phyloP scores from a whole-genome alignment of 345 rosid genomes.

The Nephelium lappaceum region DNA sequence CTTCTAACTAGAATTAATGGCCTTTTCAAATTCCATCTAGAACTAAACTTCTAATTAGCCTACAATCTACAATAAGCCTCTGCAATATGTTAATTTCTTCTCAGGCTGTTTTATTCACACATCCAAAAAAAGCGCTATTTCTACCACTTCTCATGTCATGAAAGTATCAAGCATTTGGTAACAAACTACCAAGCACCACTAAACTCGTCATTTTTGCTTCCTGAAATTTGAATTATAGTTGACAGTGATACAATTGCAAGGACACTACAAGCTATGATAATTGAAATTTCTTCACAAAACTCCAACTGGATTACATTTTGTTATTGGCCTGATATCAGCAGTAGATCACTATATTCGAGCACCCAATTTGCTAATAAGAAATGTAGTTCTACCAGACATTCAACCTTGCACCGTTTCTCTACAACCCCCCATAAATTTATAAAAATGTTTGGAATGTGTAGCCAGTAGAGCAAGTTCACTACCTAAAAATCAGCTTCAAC shows the following conservation, averaged over 20 bases:
- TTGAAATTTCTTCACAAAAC: no score
- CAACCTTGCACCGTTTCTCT: background rate
- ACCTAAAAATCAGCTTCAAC: background rate
- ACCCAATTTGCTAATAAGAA: background rate
- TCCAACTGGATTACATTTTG: no score
- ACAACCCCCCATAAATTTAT: background rate
- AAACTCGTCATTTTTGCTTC: no score
- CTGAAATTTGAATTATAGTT: background rate
- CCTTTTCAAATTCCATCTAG: background rate
- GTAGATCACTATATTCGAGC: background rate
- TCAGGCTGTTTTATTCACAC: background rate
- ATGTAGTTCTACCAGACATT: no score
- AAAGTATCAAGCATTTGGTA: background rate
- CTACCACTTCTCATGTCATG: background rate
- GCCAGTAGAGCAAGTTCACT: no score
- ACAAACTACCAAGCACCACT: background rate
- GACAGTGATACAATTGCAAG: background rate
- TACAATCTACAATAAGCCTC: background rate
- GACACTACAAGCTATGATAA: background rate
- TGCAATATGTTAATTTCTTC: background rate
- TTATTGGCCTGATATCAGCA: no score
- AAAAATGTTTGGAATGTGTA: no score
- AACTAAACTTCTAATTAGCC: background rate
- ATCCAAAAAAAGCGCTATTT: background rate
- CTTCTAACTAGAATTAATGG: background rate